Evolutionary conservation across 805 yeast genomes (phyloP).

Genomic region (Kodamaea leandrae): DNA sequence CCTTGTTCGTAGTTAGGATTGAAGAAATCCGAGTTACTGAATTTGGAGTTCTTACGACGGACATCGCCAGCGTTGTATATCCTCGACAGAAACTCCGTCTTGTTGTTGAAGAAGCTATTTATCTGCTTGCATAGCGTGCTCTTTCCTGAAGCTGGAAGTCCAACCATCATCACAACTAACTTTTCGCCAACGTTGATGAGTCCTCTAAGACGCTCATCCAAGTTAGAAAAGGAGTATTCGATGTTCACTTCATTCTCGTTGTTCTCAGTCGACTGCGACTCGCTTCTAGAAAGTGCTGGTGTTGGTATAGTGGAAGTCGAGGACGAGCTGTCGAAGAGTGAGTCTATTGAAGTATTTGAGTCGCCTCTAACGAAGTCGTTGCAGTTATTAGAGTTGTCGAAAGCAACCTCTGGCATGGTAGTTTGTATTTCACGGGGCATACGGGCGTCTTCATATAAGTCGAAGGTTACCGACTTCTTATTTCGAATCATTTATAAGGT

Average conservation of each 20-base stretch:
- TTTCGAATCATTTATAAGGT: neutral
- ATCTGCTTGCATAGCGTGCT: constrained; percentile 38
- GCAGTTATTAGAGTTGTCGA: neutral
- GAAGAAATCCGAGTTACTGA: constrained; percentile 36
- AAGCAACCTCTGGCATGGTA: neutral
- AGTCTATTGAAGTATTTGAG: constrained; percentile 28
- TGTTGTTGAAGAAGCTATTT: constrained; percentile 25
- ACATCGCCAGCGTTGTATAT: constrained; percentile 54
- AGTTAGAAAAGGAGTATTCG: constrained; percentile 1
- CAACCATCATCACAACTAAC: constrained; percentile 34
- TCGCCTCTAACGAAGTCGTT: constrained; percentile 9
- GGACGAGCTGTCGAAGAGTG: constrained; percentile 23
- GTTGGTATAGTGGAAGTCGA: constrained; percentile 11
- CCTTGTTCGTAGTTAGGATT: constrained; percentile 34
- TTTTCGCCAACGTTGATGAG: constrained; percentile 13
- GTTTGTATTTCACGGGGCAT: neutral
- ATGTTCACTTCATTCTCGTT: constrained; percentile 1
- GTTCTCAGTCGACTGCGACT: constrained; percentile 11
- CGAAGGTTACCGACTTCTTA: constrained; percentile 3
- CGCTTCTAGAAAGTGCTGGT: constrained; percentile 16
- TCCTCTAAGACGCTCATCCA: constrained; percentile 11
- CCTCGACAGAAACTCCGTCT: constrained; percentile 21
- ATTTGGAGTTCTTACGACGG: constrained; percentile 34
- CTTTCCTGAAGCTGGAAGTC: constrained; percentile 44
- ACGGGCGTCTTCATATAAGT: constrained; percentile 3